Conservation (phyloP, 352 stramenopile species). For the Paralagenidium karlingii region DNA sequence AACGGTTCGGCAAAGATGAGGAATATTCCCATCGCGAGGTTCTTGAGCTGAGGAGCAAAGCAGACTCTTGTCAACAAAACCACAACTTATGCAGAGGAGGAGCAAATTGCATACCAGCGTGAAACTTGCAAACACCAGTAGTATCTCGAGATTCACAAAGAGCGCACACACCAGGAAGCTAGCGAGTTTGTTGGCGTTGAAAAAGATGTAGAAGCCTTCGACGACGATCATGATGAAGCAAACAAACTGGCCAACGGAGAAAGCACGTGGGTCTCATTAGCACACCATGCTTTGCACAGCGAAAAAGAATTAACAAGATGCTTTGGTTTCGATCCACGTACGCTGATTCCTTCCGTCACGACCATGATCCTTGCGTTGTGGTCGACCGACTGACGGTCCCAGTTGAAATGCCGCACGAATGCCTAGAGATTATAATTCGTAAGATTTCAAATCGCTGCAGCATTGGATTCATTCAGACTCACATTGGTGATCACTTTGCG, state of each 20-base stretch:
- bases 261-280: too few species aligned
- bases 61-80: background rate
- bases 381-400: constrained; percentile 47
- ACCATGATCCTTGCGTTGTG: constrained; percentile 72
- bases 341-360: constrained; percentile 60
- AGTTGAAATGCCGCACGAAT: constrained; percentile 62
- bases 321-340: constrained; percentile 1
- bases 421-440: constrained; percentile 17
- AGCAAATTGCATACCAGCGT: constrained; percentile 26
- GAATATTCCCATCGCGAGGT: constrained; percentile 67
- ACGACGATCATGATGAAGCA: constrained; percentile 62
- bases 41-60: constrained; percentile 41
- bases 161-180: constrained; percentile 52
- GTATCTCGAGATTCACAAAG: constrained; percentile 48
- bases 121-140: constrained; percentile 47
- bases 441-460: too few species aligned
- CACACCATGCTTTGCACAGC: background rate
- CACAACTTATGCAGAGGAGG: background rate
- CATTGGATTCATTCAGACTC: constrained; percentile 3
- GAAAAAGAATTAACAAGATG: background rate
- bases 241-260: too few species aligned
- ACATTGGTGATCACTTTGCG: constrained; percentile 74
- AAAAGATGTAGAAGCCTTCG: constrained; percentile 81
- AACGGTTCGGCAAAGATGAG: constrained; percentile 79
- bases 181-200: constrained; percentile 42